phyloP scores from a whole-genome alignment of 441 rosid genomes.

The Arabidopsis lyrata region DNA sequence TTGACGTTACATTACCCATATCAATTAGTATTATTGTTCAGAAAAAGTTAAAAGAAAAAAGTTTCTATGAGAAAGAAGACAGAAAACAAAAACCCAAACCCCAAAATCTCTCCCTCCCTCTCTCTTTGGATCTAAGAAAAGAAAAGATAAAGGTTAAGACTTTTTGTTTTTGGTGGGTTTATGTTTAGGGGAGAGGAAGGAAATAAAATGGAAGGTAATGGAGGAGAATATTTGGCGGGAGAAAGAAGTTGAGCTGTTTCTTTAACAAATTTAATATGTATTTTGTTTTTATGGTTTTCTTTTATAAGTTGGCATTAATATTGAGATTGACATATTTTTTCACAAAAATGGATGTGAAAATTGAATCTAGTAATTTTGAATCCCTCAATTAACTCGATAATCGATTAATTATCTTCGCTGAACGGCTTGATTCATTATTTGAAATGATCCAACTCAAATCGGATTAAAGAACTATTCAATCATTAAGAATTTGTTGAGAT shows the following conservation, averaged over 20 bases:
- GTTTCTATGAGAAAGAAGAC: constrained; percentile 21
- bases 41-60: not conserved
- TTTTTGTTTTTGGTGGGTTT: constrained; percentile 30
- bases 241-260: not conserved
- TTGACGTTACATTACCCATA: constrained; percentile 93
- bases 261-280: not conserved
- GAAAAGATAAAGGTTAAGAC: not conserved
- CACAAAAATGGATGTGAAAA: too few species aligned
- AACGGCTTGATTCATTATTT: too few species aligned
- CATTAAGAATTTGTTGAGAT: too few species aligned
- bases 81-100: constrained; percentile 27
- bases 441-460: too few species aligned
- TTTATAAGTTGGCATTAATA: too few species aligned
- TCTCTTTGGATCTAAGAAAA: constrained; percentile 32
- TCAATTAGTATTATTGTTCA: not conserved
- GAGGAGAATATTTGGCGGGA: constrained; percentile 26
- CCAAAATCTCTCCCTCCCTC: constrained; percentile 35
- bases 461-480: too few species aligned
- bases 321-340: too few species aligned
- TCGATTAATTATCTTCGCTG: too few species aligned
- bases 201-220: not conserved
- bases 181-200: constrained; percentile 21
- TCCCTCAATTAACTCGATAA: too few species aligned
- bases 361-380: too few species aligned
- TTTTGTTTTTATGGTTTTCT: too few species aligned